phyloP scores from a whole-genome alignment of 2,329 filamentous ascomycete genomes.

The Paradendryphiella salina region DNA sequence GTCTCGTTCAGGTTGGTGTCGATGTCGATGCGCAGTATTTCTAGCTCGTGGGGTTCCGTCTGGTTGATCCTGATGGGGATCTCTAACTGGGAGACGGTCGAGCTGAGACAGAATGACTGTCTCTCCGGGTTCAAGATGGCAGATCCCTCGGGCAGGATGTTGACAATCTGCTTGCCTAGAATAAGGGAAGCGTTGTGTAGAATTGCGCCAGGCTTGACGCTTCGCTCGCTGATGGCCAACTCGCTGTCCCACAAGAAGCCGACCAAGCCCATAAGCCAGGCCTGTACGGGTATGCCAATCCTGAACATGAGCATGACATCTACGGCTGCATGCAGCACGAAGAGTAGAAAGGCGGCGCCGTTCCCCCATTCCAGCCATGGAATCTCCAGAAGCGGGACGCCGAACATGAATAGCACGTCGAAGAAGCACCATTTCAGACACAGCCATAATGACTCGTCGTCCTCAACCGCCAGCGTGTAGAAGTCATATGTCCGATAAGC shows the following conservation, averaged over 20 bases:
- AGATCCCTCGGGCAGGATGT: slow-evolving; percentile 94
- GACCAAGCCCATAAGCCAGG: slow-evolving; percentile 71
- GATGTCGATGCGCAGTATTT: slow-evolving; percentile 84
- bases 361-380: slow-evolving; percentile 95
- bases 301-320: slow-evolving; percentile 94
- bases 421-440: slow-evolving; percentile 93
- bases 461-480: slow-evolving; percentile 74
- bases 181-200: slow-evolving; percentile 92
- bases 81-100: slow-evolving; percentile 61
- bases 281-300: slow-evolving; percentile 74
- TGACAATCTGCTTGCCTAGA: slow-evolving; percentile 93
- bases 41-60: slow-evolving; percentile 83
- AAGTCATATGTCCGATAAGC: slow-evolving; percentile 90
- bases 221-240: slow-evolving; percentile 87
- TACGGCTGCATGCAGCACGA: slow-evolving; percentile 69
- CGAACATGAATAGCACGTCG: slow-evolving; percentile 85
- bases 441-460: slow-evolving; percentile 82
- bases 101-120: slow-evolving; percentile 78
- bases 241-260: slow-evolving; percentile 92
- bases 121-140: slow-evolving; percentile 83
- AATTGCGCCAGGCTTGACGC: slow-evolving; percentile 84
- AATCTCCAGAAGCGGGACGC: slow-evolving; percentile 83
- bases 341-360: slow-evolving; percentile 69
- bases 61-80: slow-evolving; percentile 93
- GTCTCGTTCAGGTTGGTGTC: slow-evolving; percentile 79